Base-by-base conservation (phyloP, 169 alveolate genomes). In the Eimeria maxima region DNA sequence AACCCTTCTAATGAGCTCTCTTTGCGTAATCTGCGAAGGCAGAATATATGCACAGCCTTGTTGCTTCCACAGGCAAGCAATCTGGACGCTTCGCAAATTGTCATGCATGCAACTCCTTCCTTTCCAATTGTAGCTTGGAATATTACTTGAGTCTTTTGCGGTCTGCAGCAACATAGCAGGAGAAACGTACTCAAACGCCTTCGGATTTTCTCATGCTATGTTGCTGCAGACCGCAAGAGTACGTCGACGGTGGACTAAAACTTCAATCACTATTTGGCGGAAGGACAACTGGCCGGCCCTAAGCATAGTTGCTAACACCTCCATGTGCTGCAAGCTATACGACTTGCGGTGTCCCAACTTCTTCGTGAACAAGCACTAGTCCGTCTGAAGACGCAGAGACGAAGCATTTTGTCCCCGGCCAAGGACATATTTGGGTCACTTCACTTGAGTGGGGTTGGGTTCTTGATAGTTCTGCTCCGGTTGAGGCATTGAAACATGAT, bases 371-470 rank as follows among this genome's bases (percentile, higher is more conserved):
- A 55, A 91, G 90, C 71, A 91, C 78, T 13, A 91, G 91, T 13
- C 95, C 95, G 27, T 91, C 95, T 42, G 91, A 76, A 73, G 95
- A 91, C 55, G 91, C 95, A 7, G 95, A 91, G 71, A 91, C 80
- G 71, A 91, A 91, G 69, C 78, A 55, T n/a, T 55, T 55, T 20
- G 95, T 73, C n/a, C 90, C 83, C 20, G 65, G 65, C 95, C 95
- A 91, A 27, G 76, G 73, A 57, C 84, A 57, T 24, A 91, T 42
- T 11, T 55, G 95, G 53, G 90, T 73, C 33, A 91, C 83, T 63
- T 91, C 95, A 33, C 69, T n/a, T 22, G 95, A 45, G 63, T 91
- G 95, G 24, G 50, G 73, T 18, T 60, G 55, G 69, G 63, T 10
- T 20, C 38, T 42, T 22, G 71, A 44, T 16, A 91, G 76, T 38